Evolutionary conservation across 2,329 filamentous ascomycete species (phyloP).

Genomic region (Zymoseptoria crescenta): DNA sequence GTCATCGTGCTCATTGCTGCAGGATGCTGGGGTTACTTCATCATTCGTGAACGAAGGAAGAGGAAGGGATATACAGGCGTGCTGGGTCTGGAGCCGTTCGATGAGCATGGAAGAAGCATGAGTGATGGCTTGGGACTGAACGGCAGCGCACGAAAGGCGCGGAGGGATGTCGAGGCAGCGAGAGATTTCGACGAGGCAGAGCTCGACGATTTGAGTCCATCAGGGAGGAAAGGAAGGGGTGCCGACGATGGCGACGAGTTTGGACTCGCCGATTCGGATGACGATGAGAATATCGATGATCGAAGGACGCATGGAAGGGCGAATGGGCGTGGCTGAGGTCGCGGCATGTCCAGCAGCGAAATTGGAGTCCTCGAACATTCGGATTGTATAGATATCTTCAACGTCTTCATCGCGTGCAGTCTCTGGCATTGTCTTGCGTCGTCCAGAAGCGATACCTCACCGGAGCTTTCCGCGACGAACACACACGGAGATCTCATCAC

Average conservation of each 20-base stretch:
- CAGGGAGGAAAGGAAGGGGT: constrained; percentile 3
- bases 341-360: neutral
- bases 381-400: neutral
- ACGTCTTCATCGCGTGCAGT: neutral
- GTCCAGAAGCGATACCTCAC: neutral
- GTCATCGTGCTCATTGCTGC: constrained; percentile 72
- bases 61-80: constrained; percentile 40
- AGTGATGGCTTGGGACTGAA: constrained; percentile 37
- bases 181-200: constrained; percentile 54
- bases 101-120: constrained; percentile 36
- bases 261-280: constrained; percentile 10
- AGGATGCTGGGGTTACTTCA: constrained; percentile 63
- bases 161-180: constrained; percentile 51
- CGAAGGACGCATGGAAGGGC: neutral
- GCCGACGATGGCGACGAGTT: constrained; percentile 11
- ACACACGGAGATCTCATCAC: neutral
- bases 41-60: constrained; percentile 49
- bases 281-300: constrained; percentile 15
- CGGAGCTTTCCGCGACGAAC: neutral
- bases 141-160: constrained; percentile 33
- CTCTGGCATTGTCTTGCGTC: neutral
- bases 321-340: constrained; percentile 10
- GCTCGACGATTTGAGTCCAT: constrained; percentile 43
- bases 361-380: neutral
- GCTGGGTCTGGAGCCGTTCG: constrained; percentile 28